A percentile compares a stretch with the other conserved stretches of the same genome.
Conservation (phyloP, 768 basidiomycete genomes). For the Royoungia palumana region DNA sequence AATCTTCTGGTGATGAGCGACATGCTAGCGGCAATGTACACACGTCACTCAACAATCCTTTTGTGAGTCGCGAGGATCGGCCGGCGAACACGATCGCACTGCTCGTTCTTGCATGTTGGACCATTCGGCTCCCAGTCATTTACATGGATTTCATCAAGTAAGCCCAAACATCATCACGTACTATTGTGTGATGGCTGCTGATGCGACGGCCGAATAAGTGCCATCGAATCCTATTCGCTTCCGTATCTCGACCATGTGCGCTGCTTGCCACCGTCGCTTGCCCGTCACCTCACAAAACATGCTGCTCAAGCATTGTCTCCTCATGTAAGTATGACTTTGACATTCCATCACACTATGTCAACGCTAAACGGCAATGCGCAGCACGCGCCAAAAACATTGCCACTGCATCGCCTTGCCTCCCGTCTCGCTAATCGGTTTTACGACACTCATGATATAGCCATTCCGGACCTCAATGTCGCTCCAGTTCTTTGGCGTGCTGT, state of each 20-base stretch:
- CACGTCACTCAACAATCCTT: slow-evolving; percentile 10
- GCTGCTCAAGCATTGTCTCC: slow-evolving; percentile 66
- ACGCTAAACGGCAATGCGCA: slow-evolving; percentile 31
- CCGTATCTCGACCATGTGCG: slow-evolving; percentile 77
- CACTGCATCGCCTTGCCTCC: slow-evolving; percentile 59
- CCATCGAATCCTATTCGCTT: slow-evolving; percentile 70
- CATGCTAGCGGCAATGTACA: slow-evolving; percentile 4
- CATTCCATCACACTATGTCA: background rate
- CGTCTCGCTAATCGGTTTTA: slow-evolving; percentile 59
- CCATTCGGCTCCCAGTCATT: slow-evolving; percentile 69
- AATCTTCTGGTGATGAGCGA: slow-evolving; percentile 15
- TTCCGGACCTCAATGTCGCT: slow-evolving; percentile 73
- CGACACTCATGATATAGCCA: slow-evolving; percentile 50
- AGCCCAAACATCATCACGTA: slow-evolving; percentile 20
- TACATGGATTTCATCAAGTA: slow-evolving; percentile 75
- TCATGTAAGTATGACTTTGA: slow-evolving; percentile 44
- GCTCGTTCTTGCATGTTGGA: slow-evolving; percentile 76
- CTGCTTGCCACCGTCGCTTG: slow-evolving; percentile 58
- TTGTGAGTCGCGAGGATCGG: slow-evolving; percentile 33
- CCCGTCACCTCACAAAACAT: slow-evolving; percentile 69
- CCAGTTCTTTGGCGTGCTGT: slow-evolving; percentile 78
- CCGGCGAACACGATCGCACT: slow-evolving; percentile 59
- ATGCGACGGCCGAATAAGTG: slow-evolving; percentile 41
- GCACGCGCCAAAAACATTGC: slow-evolving; percentile 60
- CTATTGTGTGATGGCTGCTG: background rate